phyloP scores from a whole-genome alignment of 305 asterid genomes.

The Ruellia speciosa region DNA sequence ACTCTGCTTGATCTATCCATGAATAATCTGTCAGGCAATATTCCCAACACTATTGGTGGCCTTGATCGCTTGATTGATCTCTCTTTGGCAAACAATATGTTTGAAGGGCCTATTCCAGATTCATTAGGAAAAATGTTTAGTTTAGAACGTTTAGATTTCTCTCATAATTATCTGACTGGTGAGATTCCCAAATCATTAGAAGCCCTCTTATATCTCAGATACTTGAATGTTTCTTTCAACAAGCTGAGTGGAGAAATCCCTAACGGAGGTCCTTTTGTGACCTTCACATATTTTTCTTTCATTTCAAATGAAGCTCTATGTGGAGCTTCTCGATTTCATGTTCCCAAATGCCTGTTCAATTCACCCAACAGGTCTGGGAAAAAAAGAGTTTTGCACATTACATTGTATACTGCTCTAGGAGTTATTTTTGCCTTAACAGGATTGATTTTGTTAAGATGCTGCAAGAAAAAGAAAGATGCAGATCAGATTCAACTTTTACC shows the following conservation, averaged over 20 bases:
- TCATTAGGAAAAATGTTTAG: conserved; percentile 24
- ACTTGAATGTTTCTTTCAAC: conserved; percentile 28
- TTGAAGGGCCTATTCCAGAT: conserved; percentile 28
- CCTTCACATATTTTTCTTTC: conserved; percentile 25
- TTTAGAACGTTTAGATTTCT: conserved; percentile 23
- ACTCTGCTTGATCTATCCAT: conserved; percentile 20
- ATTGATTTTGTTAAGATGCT: conserved; percentile 2
- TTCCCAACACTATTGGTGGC: conserved; percentile 23
- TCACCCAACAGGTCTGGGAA: conserved; percentile 8
- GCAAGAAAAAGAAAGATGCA: conserved; percentile 7
- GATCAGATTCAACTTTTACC: background rate
- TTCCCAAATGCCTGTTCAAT: conserved; percentile 12
- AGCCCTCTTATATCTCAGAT: conserved; percentile 19
- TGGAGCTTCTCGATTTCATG: conserved; percentile 21
- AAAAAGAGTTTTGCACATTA: background rate
- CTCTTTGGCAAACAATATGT: conserved; percentile 24
- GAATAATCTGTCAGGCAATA: conserved; percentile 22
- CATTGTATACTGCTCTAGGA: conserved; percentile 7
- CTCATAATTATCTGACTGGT: conserved; percentile 21
- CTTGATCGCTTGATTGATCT: conserved; percentile 21
- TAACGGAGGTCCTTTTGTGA: conserved; percentile 24
- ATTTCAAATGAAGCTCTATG: conserved; percentile 27
- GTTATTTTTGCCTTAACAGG: conserved; percentile 1
- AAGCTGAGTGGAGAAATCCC: conserved; percentile 30
- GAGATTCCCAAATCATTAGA: conserved; percentile 28